Percentiles rank a stretch among this genome's conserved stretches.
Evolutionary conservation across 208 protist species (phyloP).

Genomic region (Willaertia magna): DNA sequence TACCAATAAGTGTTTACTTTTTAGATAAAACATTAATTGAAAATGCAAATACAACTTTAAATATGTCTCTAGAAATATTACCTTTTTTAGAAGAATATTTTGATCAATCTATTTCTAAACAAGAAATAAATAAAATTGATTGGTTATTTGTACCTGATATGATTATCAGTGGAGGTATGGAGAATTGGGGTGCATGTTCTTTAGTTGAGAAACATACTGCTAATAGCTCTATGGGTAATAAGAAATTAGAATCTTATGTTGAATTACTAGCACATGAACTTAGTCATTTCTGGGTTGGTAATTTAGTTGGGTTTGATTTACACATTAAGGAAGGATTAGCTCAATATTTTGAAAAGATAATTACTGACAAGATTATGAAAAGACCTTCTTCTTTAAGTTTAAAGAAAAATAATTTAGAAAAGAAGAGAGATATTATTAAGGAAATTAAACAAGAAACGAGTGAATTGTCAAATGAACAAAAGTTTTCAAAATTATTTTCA

Average conservation of each 20-base stretch:
- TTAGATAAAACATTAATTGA: background rate
- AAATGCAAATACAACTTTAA: background rate
- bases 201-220: background rate
- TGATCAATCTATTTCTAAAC: background rate
- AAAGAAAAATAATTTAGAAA: background rate
- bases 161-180: background rate
- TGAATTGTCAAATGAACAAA: background rate
- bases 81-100: background rate
- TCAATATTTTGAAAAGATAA: slow-evolving; percentile 50
- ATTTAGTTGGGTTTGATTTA: slow-evolving; percentile 58
- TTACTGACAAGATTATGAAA: slow-evolving; percentile 35
- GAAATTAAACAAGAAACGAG: background rate
- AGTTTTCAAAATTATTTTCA: background rate
- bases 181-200: background rate
- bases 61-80: background rate
- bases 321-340: slow-evolving; percentile 65
- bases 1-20: background rate
- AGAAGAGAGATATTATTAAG: background rate
- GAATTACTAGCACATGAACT: slow-evolving; percentile 66
- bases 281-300: slow-evolving; percentile 63
- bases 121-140: background rate
- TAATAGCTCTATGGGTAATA: background rate
- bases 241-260: slow-evolving; percentile 29
- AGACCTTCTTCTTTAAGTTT: background rate
- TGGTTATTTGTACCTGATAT: background rate